phyloP scores from a whole-genome alignment of 2,329 filamentous ascomycete species.

The Botrytis sinoallii region DNA sequence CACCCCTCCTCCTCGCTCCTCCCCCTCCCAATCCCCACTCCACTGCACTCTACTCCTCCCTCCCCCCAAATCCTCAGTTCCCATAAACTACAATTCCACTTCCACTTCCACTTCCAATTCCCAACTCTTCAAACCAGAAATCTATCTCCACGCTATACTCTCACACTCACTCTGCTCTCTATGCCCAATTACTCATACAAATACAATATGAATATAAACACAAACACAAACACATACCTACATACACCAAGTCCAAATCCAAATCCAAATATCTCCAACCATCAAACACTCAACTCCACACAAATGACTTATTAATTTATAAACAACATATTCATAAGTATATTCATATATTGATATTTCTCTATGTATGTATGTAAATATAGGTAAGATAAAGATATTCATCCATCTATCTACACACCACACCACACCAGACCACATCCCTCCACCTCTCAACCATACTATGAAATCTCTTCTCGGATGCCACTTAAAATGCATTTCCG shows the following conservation, averaged over 20 bases:
- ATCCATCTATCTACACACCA: background rate
- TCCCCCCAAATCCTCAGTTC: too few relatives aligned
- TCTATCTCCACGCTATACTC: too few relatives aligned
- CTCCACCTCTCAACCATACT: background rate
- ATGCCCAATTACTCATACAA: background rate
- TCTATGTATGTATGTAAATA: background rate
- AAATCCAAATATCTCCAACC: too few relatives aligned
- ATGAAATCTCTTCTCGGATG: background rate
- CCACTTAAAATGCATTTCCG: background rate
- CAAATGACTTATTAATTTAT: background rate
- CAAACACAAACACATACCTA: background rate
- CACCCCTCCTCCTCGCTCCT: too few relatives aligned
- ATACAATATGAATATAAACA: background rate
- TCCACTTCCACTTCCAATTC: too few relatives aligned
- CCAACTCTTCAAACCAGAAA: too few relatives aligned
- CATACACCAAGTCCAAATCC: too few relatives aligned
- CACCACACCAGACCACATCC: background rate
- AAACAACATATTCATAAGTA: background rate
- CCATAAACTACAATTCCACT: too few relatives aligned
- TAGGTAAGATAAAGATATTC: background rate
- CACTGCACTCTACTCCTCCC: too few relatives aligned
- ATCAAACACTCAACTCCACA: background rate
- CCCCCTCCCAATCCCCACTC: too few relatives aligned
- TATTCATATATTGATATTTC: background rate
- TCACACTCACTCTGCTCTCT: too few relatives aligned